phyloP scores from a whole-genome alignment of 306 rosid species.

The Trichosanthes truncata region DNA sequence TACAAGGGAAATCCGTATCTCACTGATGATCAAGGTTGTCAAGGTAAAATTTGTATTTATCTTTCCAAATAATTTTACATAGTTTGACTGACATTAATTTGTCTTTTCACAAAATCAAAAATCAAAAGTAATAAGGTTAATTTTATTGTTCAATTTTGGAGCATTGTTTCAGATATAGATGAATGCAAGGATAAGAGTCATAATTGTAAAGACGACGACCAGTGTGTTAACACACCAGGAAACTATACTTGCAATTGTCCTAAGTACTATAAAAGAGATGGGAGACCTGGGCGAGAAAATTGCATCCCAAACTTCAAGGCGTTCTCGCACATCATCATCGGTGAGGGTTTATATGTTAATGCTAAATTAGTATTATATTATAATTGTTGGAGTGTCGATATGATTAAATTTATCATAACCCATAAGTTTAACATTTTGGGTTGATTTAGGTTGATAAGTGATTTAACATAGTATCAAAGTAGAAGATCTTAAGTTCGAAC shows the following conservation, averaged over 20 bases:
- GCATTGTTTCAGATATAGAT: not conserved
- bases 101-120: too few species aligned
- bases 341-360: too few species aligned
- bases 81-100: too few species aligned
- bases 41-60: not conserved
- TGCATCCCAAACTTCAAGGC: not conserved
- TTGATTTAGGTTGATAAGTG: too few species aligned
- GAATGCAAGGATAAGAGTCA: not conserved
- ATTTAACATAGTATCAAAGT: too few species aligned
- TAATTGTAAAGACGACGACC: not conserved
- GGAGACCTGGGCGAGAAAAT: not conserved
- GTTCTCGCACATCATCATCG: not conserved
- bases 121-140: too few species aligned
- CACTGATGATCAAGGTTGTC: conserved; percentile 21
- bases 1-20: conserved; percentile 38
- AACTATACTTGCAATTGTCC: too few species aligned
- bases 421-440: too few species aligned
- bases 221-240: not conserved
- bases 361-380: too few species aligned
- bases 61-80: not conserved
- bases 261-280: not conserved
- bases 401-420: too few species aligned
- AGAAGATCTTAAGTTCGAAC: too few species aligned
- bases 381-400: too few species aligned
- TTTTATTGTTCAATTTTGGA: not conserved